Percentiles rank a stretch among this genome's conserved stretches.
phyloP scores from a whole-genome alignment of 169 alveolate genomes.

The Plasmodium vinckei region DNA sequence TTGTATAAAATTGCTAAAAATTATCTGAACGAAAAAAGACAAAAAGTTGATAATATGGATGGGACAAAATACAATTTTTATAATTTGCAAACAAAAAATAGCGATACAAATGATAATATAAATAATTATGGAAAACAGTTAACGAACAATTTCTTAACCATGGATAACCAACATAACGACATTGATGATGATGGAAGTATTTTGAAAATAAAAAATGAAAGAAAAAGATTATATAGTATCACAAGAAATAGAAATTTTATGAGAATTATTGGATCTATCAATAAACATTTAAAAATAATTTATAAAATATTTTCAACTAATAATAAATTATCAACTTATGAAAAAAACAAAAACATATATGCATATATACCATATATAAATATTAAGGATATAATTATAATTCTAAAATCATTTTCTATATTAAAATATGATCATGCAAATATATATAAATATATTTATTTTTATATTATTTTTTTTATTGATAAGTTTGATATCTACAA shows the following conservation, averaged over 20 bases:
- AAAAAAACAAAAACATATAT: slow-evolving; percentile 47
- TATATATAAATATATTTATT: slow-evolving; percentile 70
- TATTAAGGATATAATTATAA: slow-evolving; percentile 55
- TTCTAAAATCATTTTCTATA: slow-evolving; percentile 52
- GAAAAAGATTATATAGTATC: slow-evolving; percentile 38
- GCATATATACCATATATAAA: slow-evolving; percentile 60
- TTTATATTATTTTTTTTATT: slow-evolving; percentile 58
- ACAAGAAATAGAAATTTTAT: slow-evolving; percentile 38
- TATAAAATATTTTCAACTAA: slow-evolving; percentile 68
- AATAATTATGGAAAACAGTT: background rate
- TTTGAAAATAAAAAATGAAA: slow-evolving; percentile 59
- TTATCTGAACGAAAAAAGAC: slow-evolving; percentile 42
- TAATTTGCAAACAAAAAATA: background rate
- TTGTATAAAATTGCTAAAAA: slow-evolving; percentile 36
- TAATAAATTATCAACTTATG: slow-evolving; percentile 46
- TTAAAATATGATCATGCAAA: slow-evolving; percentile 67
- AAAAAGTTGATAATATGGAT: slow-evolving; percentile 5
- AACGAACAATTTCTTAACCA: slow-evolving; percentile 19
- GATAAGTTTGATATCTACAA: slow-evolving; percentile 31
- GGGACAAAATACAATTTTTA: slow-evolving; percentile 6
- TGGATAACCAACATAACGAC: slow-evolving; percentile 13
- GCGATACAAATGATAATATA: background rate
- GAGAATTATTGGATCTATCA: slow-evolving; percentile 56
- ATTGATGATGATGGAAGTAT: slow-evolving; percentile 20
- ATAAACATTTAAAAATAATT: slow-evolving; percentile 55